A percentile compares a stretch with the other conserved stretches of the same genome.
These are phyloP conservation scores for Neurospora hispaniola DNA, from an alignment of 495 filamentous ascomycete species.

Conservation along the genomic window DNA sequence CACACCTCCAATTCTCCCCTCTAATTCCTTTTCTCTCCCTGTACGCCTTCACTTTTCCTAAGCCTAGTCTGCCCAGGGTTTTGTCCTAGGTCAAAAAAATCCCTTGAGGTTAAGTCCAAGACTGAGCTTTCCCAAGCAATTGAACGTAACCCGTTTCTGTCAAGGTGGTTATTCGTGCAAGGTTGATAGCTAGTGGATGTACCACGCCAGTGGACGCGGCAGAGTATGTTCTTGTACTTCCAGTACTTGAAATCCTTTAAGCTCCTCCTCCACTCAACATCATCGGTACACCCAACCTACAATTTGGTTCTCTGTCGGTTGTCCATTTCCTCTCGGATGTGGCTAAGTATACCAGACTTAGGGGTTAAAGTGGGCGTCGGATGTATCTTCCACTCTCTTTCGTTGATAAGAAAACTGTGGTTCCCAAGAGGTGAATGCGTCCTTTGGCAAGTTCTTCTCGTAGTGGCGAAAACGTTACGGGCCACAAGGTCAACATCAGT, in stretches of 20 bases:
- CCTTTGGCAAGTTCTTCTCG: background rate
- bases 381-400: background rate
- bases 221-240: background rate
- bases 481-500: background rate
- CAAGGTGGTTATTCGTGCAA: too few relatives aligned
- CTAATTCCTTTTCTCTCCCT: too few relatives aligned
- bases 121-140: background rate
- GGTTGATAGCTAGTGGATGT: too few relatives aligned
- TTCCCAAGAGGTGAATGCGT: background rate
- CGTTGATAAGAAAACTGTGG: background rate
- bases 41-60: background rate
- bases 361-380: background rate
- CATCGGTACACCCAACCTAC: background rate
- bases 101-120: background rate
- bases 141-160: too few relatives aligned
- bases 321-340: background rate
- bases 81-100: background rate
- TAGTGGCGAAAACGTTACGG: background rate
- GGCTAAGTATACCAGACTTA: background rate
- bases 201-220: too few relatives aligned
- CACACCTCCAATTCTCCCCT: background rate
- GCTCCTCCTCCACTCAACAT: background rate
- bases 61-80: background rate
- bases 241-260: background rate
- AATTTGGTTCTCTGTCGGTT: background rate